Percentiles rank a stretch among this genome's conserved stretches.
These are phyloP conservation scores for Cyclotella atomus DNA, from an alignment of 108 stramenopile genomes.

Conservation along the genomic window DNA sequence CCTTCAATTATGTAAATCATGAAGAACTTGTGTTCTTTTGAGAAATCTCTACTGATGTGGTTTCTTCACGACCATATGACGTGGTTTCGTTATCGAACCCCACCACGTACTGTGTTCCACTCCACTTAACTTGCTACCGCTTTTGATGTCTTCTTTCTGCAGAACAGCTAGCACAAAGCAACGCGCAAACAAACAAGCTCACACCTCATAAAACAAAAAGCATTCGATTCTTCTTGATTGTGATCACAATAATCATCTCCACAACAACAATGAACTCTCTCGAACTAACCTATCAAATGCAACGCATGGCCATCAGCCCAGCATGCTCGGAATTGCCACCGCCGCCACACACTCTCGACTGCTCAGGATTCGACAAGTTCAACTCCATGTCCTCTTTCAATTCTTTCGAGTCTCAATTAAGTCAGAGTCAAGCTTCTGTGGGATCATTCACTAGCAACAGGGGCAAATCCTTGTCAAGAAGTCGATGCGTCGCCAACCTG, in stretches of 20 bases:
- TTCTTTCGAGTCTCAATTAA: neutral
- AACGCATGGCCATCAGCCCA: neutral
- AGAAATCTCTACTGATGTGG: too few species aligned
- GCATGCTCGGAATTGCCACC: neutral
- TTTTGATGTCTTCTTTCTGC: too few species aligned
- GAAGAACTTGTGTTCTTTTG: too few species aligned
- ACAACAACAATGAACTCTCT: neutral
- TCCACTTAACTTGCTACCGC: too few species aligned
- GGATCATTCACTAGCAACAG: neutral
- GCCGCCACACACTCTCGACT: neutral
- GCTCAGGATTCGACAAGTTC: neutral
- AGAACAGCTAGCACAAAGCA: too few species aligned
- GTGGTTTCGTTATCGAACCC: too few species aligned
- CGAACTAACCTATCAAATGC: neutral
- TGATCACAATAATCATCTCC: neutral
- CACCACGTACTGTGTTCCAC: too few species aligned
- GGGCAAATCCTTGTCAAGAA: neutral
- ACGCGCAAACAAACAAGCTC: too few species aligned
- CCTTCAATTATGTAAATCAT: too few species aligned
- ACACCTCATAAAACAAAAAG: too few species aligned
- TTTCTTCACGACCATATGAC: too few species aligned
- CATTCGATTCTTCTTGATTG: too few species aligned
- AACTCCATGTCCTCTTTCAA: neutral
- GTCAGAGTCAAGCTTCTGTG: neutral
- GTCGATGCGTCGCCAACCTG: neutral